Evolutionary conservation across 2,329 filamentous ascomycete species (phyloP), one percentile per base, ranked within the genome.

Genomic region (Rhinocladiella mackenziei): DNA sequence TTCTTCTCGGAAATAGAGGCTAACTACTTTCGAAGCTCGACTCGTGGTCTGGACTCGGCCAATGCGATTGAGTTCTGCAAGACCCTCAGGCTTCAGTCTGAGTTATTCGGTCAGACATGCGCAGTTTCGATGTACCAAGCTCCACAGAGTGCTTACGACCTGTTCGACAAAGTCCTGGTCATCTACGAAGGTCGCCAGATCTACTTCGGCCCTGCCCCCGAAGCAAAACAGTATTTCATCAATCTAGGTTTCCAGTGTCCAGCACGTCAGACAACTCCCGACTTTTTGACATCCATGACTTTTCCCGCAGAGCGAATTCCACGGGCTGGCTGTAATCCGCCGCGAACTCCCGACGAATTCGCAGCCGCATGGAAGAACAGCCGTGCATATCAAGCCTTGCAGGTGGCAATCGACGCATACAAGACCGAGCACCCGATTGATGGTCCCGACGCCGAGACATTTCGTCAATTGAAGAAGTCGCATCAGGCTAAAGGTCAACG

Each of bases 141-240:
- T 11, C 69, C 69, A 11, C 70, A 74, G 48, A 64, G 62, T 26
- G 69, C 72, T 18, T 74, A 73, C 42, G 75, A 81, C 41, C 64
- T 79, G 7, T 89, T 89, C 55, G 84, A 91, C 64, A 89, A 88
- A 60, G 78, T 77, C 0, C 72, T 80, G 0, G 80, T 91, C 0
- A 67, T 89, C 0, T 48, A 48, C n/a, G 82, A 89, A 58, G 86
- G 86, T 1, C 74, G 81, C 0, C 77, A 89, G 58, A 89, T 89
- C 50, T 91, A 80, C 66, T 89, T 83, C 51, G 86, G 86, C 0
- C 75, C 77, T 0, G 76, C 79, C 0, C 60, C 57, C 5, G 61
- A 69, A 2, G 85, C 84, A 0, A 80, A 75, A 56, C 60, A 61
- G 0, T 89, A 80, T 62, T 89, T 89, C 48, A 76, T 80, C 55